Conservation (phyloP, 176 grass and related monocot species). For the barley (Hordeum vulgare) region DNA sequence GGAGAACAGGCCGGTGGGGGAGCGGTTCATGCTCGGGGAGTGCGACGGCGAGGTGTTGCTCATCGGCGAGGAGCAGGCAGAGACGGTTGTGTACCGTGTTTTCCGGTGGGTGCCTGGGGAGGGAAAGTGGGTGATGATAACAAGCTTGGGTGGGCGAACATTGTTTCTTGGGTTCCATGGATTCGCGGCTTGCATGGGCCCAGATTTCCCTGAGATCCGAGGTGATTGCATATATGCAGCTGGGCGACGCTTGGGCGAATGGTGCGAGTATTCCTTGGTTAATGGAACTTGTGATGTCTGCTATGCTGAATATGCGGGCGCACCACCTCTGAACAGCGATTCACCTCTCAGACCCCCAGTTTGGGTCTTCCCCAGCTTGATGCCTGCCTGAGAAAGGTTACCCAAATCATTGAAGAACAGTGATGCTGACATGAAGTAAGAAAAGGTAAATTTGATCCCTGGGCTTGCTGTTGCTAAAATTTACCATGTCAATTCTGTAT, state of each 20-base stretch:
- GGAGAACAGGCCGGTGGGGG: neutral
- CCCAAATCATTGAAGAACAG: neutral
- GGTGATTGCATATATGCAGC: conserved; percentile 51
- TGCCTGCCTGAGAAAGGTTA: conserved; percentile 1
- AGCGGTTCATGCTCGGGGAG: conserved; percentile 31
- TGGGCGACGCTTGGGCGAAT: conserved; percentile 26
- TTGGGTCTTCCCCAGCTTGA: conserved; percentile 75
- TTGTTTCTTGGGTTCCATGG: conserved; percentile 50
- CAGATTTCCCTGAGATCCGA: conserved; percentile 26
- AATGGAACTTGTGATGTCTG: conserved; percentile 31
- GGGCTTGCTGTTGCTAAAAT: neutral
- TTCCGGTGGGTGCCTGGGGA: conserved; percentile 36
- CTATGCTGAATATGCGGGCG: conserved; percentile 44
- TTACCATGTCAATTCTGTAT: neutral
- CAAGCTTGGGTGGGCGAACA: conserved; percentile 32
- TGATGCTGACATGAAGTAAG: neutral
- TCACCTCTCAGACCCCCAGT: conserved; percentile 17
- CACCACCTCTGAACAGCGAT: conserved; percentile 20
- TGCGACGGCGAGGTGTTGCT: conserved; percentile 42
- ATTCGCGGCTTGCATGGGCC: conserved; percentile 48
- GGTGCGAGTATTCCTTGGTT: conserved; percentile 45
- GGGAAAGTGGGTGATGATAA: conserved; percentile 35
- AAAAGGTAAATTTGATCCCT: neutral
- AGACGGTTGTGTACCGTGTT: conserved; percentile 21
- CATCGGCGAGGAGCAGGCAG: conserved; percentile 28